Conservation (phyloP, 371 early-diverging fungal genomes). For the Apophysomyces ossiformis region DNA sequence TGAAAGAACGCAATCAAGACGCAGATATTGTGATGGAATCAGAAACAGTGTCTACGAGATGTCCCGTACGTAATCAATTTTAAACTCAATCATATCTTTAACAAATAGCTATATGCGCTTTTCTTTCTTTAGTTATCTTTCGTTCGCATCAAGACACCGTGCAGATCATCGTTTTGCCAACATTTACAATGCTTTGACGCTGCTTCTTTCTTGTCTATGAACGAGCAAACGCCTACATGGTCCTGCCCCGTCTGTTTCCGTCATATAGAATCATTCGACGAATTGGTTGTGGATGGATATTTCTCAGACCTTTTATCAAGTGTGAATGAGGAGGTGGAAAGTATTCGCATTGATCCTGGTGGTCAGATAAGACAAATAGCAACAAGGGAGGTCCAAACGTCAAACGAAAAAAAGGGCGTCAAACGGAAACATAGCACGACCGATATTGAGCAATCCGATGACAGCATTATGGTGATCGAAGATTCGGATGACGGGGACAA, state of each 20-base stretch:
- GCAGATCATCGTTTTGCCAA: slow-evolving; percentile 62
- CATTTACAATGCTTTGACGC: slow-evolving; percentile 84
- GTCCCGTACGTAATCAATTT: slow-evolving; percentile 51
- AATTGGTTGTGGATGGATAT: slow-evolving; percentile 69
- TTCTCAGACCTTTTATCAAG: slow-evolving; percentile 65
- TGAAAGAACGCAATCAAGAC: slow-evolving; percentile 46
- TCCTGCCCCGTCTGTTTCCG: slow-evolving; percentile 76
- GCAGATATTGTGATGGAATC: slow-evolving; percentile 57
- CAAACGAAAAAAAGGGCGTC: slow-evolving; percentile 14
- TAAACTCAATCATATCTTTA: background rate
- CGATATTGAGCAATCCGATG: slow-evolving; percentile 10
- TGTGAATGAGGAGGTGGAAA: slow-evolving; percentile 54
- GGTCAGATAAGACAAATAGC: slow-evolving; percentile 57
- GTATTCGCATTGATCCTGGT: slow-evolving; percentile 63
- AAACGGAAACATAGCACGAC: slow-evolving; percentile 29
- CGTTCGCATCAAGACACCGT: slow-evolving; percentile 65
- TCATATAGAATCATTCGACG: slow-evolving; percentile 59
- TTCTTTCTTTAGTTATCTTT: slow-evolving; percentile 56
- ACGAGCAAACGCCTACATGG: slow-evolving; percentile 73
- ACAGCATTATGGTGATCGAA: slow-evolving; percentile 14
- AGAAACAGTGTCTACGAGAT: slow-evolving; percentile 60
- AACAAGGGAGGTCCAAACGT: background rate
- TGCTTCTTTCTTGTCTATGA: slow-evolving; percentile 67
- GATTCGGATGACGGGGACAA: slow-evolving; percentile 29
- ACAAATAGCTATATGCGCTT: slow-evolving; percentile 14